Conservation (phyloP, 805 yeast genomes). For the Candida ovalis region DNA sequence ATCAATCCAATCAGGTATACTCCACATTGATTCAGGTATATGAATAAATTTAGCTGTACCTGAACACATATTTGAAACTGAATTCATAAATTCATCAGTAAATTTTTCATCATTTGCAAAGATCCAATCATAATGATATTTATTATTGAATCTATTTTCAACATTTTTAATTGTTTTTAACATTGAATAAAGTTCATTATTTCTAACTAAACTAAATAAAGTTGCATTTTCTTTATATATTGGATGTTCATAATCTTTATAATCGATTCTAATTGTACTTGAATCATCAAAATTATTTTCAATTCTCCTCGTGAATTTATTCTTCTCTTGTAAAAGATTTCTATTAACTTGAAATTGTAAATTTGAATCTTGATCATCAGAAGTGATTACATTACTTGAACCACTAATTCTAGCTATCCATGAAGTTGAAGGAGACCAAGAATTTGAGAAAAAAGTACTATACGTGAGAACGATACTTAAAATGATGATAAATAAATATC, state of each 20-base stretch:
- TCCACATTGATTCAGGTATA: constrained; percentile 62
- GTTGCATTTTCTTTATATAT: constrained; percentile 49
- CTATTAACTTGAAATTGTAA: neutral
- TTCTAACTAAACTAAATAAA: constrained; percentile 63
- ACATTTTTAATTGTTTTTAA: constrained; percentile 53
- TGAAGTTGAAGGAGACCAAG: no score
- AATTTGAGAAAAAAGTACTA: no score
- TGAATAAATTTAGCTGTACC: constrained; percentile 57
- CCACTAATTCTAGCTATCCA: no score
- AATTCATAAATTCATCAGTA: constrained; percentile 46
- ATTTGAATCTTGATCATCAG: neutral
- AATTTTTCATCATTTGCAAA: constrained; percentile 36
- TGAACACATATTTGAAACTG: constrained; percentile 45
- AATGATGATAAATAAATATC: no score
- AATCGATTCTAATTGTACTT: neutral
- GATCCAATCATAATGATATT: constrained; percentile 68
- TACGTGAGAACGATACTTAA: no score
- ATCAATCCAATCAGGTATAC: constrained; percentile 63
- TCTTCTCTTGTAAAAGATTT: neutral
- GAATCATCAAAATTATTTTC: neutral
- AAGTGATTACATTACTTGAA: neutral
- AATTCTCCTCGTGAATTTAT: neutral
- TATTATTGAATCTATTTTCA: constrained; percentile 59
- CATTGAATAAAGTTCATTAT: constrained; percentile 53
- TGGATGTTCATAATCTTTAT: constrained; percentile 2